These are phyloP conservation scores for Silene noctiflora DNA, from an alignment of 179 eudicot genomes.

Conservation along the genomic window DNA sequence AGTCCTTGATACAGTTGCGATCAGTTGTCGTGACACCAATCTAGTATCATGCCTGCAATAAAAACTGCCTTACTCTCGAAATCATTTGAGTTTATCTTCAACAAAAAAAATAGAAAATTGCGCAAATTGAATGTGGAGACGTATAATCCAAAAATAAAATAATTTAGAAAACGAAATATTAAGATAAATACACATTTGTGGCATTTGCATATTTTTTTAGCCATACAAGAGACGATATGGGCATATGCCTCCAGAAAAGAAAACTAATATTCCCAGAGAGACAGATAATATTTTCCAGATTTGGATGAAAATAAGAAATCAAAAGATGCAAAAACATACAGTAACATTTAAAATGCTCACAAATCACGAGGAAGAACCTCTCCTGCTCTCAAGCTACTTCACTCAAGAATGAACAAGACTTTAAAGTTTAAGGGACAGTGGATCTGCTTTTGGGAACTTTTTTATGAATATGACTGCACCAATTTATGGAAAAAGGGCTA, in stretches of 20 bases:
- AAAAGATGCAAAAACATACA: not conserved
- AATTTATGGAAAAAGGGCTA: conserved; percentile 9
- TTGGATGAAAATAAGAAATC: not conserved
- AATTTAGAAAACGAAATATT: not conserved
- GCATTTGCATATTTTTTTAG: not conserved
- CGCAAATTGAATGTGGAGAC: not conserved
- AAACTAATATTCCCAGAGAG: not conserved
- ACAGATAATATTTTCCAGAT: conserved; percentile 23
- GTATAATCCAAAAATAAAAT: not conserved
- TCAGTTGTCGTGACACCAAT: not conserved
- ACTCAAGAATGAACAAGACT: conserved; percentile 21
- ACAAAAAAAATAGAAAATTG: not conserved
- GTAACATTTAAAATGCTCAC: not conserved
- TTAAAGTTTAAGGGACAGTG: conserved; percentile 12
- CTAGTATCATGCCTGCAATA: not conserved
- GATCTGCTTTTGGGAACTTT: conserved; percentile 24
- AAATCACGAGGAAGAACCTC: conserved; percentile 18
- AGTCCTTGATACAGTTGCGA: not conserved
- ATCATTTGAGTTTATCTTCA: not conserved
- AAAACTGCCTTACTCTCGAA: not conserved
- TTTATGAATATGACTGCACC: conserved; percentile 34
- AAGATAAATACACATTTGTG: not conserved
- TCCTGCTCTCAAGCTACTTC: conserved; percentile 18
- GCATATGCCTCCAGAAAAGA: conserved; percentile 5
- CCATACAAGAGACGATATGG: conserved; percentile 8